Evolutionary conservation across 2,329 filamentous ascomycete species (phyloP).

Genomic region (Polytolypa hystricis): DNA sequence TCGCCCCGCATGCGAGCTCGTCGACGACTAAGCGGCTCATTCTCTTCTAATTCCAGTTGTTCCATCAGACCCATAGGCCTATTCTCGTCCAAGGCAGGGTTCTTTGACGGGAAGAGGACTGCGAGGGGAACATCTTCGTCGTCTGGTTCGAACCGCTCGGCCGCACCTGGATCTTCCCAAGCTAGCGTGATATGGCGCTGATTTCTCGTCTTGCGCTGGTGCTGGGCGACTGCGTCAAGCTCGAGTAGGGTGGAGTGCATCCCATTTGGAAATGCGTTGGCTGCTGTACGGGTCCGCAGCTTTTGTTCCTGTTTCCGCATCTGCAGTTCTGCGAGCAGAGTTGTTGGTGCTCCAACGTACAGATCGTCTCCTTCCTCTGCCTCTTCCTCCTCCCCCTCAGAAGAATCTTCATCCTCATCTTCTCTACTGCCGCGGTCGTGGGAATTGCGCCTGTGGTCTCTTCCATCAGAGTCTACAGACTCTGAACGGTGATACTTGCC

Average conservation of each 20-base stretch:
- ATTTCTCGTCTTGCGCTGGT: constrained; percentile 64
- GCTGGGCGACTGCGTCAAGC: constrained; percentile 78
- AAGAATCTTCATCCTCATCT: constrained; percentile 14
- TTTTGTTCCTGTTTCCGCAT: constrained; percentile 83
- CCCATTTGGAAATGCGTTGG: constrained; percentile 57
- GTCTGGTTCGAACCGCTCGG: constrained; percentile 35
- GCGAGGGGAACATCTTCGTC: constrained; percentile 86
- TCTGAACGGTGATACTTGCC: constrained; percentile 7
- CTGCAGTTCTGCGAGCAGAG: constrained; percentile 82
- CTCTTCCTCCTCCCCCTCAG: constrained; percentile 14
- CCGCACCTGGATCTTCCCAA: constrained; percentile 57
- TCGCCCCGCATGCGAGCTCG: constrained; percentile 63
- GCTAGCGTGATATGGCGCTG: constrained; percentile 72
- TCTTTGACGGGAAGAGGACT: constrained; percentile 54
- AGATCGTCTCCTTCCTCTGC: constrained; percentile 32
- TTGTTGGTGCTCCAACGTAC: constrained; percentile 68
- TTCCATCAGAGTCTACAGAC: constrained; percentile 2
- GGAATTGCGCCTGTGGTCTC: background rate
- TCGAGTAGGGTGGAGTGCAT: constrained; percentile 84
- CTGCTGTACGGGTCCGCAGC: constrained; percentile 59
- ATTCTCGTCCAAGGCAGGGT: constrained; percentile 19
- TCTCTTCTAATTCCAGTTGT: constrained; percentile 76
- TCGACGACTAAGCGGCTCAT: constrained; percentile 72
- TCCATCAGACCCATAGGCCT: constrained; percentile 43
- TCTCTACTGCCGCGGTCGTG: constrained; percentile 8